Evolutionary conservation across 441 rosid genomes (phyloP).

Genomic region (Francoa sonchifolia): DNA sequence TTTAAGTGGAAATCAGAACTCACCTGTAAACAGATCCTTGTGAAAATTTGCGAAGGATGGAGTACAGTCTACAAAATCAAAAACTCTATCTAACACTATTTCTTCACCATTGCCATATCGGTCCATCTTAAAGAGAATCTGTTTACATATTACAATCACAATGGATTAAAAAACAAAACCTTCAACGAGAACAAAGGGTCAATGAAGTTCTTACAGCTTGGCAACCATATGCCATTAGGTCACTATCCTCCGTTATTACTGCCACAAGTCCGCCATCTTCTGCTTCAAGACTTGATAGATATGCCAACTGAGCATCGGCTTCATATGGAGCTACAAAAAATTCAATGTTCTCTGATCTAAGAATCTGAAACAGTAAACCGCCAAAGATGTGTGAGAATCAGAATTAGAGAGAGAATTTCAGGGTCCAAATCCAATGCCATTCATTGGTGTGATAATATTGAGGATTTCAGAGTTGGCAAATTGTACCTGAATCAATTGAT

Average conservation of each 20-base stretch:
- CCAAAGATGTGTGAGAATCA: no score
- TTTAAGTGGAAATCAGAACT: constrained; percentile 4
- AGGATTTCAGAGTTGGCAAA: background rate
- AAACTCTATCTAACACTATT: constrained; percentile 42
- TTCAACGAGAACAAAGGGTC: constrained; percentile 19
- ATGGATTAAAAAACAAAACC: constrained; percentile 10
- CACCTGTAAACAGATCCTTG: constrained; percentile 50
- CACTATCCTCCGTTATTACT: constrained; percentile 85
- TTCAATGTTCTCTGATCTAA: constrained; percentile 62
- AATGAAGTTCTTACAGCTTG: constrained; percentile 64
- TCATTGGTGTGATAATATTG: no score
- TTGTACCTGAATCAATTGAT: constrained; percentile 59
- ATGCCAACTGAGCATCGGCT: constrained; percentile 91
- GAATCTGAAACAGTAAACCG: constrained; percentile 39
- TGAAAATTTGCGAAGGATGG: constrained; percentile 56
- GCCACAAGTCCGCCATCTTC: constrained; percentile 65
- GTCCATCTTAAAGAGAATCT: constrained; percentile 78
- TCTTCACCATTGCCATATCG: constrained; percentile 71
- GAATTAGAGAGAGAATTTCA: no score
- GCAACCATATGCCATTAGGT: constrained; percentile 76
- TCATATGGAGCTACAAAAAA: constrained; percentile 86
- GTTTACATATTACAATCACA: constrained; percentile 21
- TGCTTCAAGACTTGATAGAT: constrained; percentile 47
- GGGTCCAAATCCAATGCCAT: no score
- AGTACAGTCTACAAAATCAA: constrained; percentile 28